These are phyloP conservation scores for Ophiostoma piceae DNA, from an alignment of 2,329 filamentous ascomycete species.

Conservation along the genomic window DNA sequence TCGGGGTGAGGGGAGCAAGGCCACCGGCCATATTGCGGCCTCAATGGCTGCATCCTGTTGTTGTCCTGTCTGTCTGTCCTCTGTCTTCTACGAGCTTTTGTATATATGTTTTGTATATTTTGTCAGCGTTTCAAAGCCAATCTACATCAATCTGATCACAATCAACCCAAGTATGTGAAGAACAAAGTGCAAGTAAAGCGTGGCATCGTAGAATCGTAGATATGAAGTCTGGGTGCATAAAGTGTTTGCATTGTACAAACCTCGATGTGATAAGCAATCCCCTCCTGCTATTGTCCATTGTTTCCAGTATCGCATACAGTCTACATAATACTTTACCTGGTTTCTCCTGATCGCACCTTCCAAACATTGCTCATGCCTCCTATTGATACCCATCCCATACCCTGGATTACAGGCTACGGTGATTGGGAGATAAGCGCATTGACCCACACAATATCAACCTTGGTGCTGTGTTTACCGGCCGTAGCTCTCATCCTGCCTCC, in stretches of 20 bases:
- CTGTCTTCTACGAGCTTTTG: no score
- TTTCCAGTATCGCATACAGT: background rate
- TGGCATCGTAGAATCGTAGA: no score
- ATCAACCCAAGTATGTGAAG: no score
- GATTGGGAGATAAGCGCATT: slow-evolving; percentile 18
- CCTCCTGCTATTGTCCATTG: background rate
- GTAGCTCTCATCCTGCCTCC: slow-evolving; percentile 13
- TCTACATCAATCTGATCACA: no score
- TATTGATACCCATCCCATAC: background rate
- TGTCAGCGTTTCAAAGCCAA: no score
- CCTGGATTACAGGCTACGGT: background rate
- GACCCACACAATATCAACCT: slow-evolving; percentile 20
- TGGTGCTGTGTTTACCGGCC: slow-evolving; percentile 11
- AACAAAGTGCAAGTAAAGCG: no score
- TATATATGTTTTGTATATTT: no score
- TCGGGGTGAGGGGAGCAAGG: background rate
- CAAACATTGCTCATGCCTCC: background rate
- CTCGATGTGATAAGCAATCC: background rate
- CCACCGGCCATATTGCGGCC: no score
- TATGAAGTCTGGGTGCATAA: background rate
- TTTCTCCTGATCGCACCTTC: slow-evolving; percentile 5
- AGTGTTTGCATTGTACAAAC: background rate
- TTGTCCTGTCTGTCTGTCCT: no score
- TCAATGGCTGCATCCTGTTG: background rate
- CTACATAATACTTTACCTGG: background rate